Evolutionary conservation across 1,139 yeast species (phyloP).

Genomic region (Geotrichum bryndzae): DNA sequence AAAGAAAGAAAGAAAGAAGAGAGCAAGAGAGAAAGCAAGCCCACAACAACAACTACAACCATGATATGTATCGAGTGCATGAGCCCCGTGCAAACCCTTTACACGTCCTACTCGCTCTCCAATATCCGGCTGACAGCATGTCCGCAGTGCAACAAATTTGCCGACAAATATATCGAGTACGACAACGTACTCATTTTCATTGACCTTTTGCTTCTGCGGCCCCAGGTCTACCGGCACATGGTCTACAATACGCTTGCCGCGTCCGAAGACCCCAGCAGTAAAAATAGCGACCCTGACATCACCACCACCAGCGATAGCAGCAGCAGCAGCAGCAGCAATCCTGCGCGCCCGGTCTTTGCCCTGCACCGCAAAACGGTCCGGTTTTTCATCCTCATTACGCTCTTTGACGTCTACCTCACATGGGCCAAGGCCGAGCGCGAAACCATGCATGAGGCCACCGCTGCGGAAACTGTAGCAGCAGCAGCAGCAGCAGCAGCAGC

Average conservation of each 20-base stretch:
- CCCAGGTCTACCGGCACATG: constrained; percentile 85
- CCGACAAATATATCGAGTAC: constrained; percentile 87
- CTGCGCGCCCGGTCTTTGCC: constrained; percentile 3
- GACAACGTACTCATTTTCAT: constrained; percentile 79
- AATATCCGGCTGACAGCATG: constrained; percentile 82
- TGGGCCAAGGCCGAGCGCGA: constrained; percentile 82
- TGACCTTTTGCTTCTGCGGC: constrained; percentile 74
- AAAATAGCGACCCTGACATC: not conserved
- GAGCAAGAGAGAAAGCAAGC: not conserved
- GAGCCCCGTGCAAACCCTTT: constrained; percentile 56
- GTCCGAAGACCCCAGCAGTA: constrained; percentile 5
- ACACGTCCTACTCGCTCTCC: constrained; percentile 65
- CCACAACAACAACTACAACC: not conserved
- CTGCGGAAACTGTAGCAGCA: not conserved
- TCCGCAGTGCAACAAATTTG: constrained; percentile 60
- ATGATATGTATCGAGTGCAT: constrained; percentile 93
- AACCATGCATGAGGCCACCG: constrained; percentile 8
- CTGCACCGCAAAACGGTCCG: constrained; percentile 37
- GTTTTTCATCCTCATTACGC: constrained; percentile 54
- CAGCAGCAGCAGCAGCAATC: not conserved
- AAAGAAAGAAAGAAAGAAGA: too few species aligned
- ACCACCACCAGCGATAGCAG: too few species aligned
- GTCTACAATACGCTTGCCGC: constrained; percentile 63
- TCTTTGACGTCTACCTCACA: constrained; percentile 84
- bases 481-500: not conserved